phyloP scores from a whole-genome alignment of 768 basidiomycete genomes.

The Russula vinacea region DNA sequence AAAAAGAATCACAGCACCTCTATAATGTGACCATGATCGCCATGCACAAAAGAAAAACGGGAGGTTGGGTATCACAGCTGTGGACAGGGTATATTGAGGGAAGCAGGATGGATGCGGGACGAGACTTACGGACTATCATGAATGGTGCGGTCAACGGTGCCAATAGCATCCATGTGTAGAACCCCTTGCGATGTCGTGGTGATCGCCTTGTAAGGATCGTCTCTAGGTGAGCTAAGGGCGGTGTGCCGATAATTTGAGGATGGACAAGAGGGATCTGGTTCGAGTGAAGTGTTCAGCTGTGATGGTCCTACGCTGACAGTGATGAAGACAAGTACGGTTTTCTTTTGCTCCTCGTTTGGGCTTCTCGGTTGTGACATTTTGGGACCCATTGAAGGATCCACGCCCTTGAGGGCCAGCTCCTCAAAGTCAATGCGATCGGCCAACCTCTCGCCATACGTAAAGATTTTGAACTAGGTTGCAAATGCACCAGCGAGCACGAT shows the following conservation, averaged over 20 bases:
- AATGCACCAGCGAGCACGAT: neutral
- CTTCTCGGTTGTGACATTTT: slow-evolving; percentile 27
- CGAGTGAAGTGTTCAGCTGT: slow-evolving; percentile 3
- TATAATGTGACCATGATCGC: slow-evolving; percentile 83
- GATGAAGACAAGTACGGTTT: slow-evolving; percentile 14
- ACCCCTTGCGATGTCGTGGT: slow-evolving; percentile 63
- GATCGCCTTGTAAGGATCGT: slow-evolving; percentile 51
- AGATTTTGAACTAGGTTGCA: slow-evolving; percentile 51
- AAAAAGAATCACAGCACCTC: slow-evolving; percentile 44
- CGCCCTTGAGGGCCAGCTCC: slow-evolving; percentile 67
- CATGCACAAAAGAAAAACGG: slow-evolving; percentile 84
- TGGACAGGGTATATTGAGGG: slow-evolving; percentile 1
- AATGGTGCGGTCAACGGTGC: slow-evolving; percentile 76
- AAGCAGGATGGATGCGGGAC: neutral
- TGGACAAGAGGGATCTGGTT: slow-evolving; percentile 59
- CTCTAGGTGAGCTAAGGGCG: slow-evolving; percentile 46
- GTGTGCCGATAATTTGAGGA: slow-evolving; percentile 41
- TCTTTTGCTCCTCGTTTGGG: slow-evolving; percentile 26
- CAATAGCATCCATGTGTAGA: slow-evolving; percentile 61
- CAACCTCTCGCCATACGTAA: slow-evolving; percentile 61
- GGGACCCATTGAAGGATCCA: slow-evolving; percentile 69
- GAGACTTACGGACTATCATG: slow-evolving; percentile 64
- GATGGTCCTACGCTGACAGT: neutral
- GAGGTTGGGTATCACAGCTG: slow-evolving; percentile 78
- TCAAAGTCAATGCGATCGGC: slow-evolving; percentile 76